Base-by-base conservation (phyloP, 768 basidiomycete genomes). In the Suillus plorans region DNA sequence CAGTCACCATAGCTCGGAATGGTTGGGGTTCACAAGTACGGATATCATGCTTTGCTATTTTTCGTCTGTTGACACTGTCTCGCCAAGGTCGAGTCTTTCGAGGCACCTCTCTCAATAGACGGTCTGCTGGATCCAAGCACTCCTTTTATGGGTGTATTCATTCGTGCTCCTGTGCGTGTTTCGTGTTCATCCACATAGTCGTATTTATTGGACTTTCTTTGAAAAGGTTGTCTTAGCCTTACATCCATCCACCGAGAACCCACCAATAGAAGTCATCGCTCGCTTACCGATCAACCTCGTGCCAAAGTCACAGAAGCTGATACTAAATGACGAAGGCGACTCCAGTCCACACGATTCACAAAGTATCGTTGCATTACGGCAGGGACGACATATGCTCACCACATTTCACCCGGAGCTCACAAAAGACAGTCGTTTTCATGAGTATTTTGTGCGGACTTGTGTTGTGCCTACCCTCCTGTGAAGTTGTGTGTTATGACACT, bases 321-420 rank as follows among this genome's bases (percentile, higher is more conserved):
- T 78, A 8, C 75, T 81, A 44, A 69, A 74, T 39, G 75, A 83
- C 28, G 77, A 81, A 53, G 78, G 80, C 63, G 76, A 81, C 44
- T 79, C 80, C n/a, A 81, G 83, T 63, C 80, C 79, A 2, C 74
- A 77, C 61, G 89, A 89, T 68, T 84, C 85, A 9, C 84, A 82
- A 71, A 88, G 83, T 13, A 87, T 92, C 67, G 95, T 98, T 58
- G 95, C 95, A 20, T 77, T 95, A 20, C 86, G 89, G 4, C 93
- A 97, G 72, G 96, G 96, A 34, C 81, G 80, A 34, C 89, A 94
- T 73, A 80, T 99, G 66, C 82, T 95, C 36, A 95, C 95, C 5
- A 93, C 90, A 0, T 98, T 97, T 79, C 97, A 99, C 72, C 97
- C 96, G 0, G 97, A 99, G 75, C 80, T 99, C 53, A 95, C 93